phyloP scores from a whole-genome alignment of 768 basidiomycete species.

The Heimioporus sp. region DNA sequence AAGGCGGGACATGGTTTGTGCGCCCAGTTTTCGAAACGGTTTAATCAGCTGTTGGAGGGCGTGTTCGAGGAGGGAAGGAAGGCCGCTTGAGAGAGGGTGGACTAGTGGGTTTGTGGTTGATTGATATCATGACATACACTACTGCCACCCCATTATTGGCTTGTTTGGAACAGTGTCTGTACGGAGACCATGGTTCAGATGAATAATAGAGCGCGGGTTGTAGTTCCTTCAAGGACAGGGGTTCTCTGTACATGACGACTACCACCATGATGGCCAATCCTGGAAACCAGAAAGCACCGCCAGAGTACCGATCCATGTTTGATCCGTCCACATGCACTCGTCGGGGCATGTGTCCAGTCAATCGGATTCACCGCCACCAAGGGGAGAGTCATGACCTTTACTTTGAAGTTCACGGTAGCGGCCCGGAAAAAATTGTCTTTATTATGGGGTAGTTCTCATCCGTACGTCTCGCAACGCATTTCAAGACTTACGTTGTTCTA shows the following conservation, averaged over 20 bases:
- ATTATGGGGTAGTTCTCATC: constrained; percentile 61
- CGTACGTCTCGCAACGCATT: background rate
- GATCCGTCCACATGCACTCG: constrained; percentile 58
- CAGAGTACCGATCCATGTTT: constrained; percentile 46
- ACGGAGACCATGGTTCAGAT: too few relatives aligned
- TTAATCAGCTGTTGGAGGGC: constrained; percentile 57
- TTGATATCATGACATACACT: too few relatives aligned
- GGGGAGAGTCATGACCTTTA: constrained; percentile 74
- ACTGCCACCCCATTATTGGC: too few relatives aligned
- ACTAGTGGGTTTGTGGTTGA: too few relatives aligned
- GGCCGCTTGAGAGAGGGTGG: background rate
- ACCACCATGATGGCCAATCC: constrained; percentile 5
- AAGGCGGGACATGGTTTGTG: constrained; percentile 64
- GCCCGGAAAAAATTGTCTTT: constrained; percentile 63
- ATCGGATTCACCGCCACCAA: constrained; percentile 45
- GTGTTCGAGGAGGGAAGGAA: constrained; percentile 51
- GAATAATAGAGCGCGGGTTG: too few relatives aligned
- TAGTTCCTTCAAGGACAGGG: too few relatives aligned
- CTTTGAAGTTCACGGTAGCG: constrained; percentile 73
- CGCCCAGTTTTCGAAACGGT: constrained; percentile 45
- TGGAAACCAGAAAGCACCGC: constrained; percentile 4
- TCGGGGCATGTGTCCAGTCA: constrained; percentile 77
- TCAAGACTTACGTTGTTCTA: constrained; percentile 4
- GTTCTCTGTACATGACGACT: too few relatives aligned
- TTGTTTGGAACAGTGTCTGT: too few relatives aligned